Base-by-base conservation (phyloP, 495 filamentous ascomycete species). In the Annulohypoxylon nitens region DNA sequence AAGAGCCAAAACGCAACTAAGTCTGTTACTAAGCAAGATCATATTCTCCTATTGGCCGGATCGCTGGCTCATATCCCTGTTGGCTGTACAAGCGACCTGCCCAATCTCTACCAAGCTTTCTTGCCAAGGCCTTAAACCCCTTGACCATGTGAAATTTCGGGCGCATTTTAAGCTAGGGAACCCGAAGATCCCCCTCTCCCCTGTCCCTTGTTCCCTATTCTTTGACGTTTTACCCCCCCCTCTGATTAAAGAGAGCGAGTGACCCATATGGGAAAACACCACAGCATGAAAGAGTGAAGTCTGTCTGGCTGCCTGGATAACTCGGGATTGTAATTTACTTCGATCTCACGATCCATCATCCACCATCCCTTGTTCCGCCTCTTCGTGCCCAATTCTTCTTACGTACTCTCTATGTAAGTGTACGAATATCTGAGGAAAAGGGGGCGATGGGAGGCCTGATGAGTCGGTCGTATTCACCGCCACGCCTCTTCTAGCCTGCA, bases 91-190 rank as follows among this genome's bases (percentile, higher is more conserved):
- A 34, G 62, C 34, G 37, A 63, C 45, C 61, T 67, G 48, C 67
- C 67, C 67, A 62, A 66, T 74, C 36, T 70, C 26, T 45, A 63
- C 69, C 63, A 75, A 75, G 73, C 73, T 75, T 75, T 75, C 18
- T 69, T 72, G 73, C 69, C 68, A 58, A 58, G 54, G 18, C 8
- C 30, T 18, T 71, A 71, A 20, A 23, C 20, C 20, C 63, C 67
- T 75, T 75, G 64, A 63, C 67, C n/a, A 48, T 36, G 20, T 70
- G 58, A 65, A 57, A 55, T 60, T 68, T 69, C 33, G 70, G 48
- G 57, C 57, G 8, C 43, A 60, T 63, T 73, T 69, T 37, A 36
- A 57, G 57, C 51, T 68, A 25, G 43, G 59, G 48, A 41, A 61
- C 61, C 71, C 57, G 67, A 74, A 60, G 51, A 70, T 70, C 48